phyloP scores from a whole-genome alignment of 768 basidiomycete species.

The Calocybe indica region DNA sequence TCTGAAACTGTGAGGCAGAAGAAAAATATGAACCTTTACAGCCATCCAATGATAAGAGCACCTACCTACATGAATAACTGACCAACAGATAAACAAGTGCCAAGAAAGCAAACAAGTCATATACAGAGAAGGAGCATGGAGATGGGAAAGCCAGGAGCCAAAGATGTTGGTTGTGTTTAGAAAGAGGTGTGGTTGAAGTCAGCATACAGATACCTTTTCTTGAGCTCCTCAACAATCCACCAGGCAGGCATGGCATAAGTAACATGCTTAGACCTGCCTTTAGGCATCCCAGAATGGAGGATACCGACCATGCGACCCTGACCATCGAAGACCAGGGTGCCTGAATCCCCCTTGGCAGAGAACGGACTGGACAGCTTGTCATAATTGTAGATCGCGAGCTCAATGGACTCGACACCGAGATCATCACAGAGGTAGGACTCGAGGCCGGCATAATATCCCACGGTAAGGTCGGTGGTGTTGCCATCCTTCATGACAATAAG shows the following conservation, averaged over 20 bases:
- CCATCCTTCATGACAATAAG: slow-evolving; percentile 31
- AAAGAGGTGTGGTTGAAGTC: slow-evolving; percentile 43
- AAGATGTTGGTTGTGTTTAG: slow-evolving; percentile 17
- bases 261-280: slow-evolving; percentile 31
- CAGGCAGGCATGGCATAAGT: slow-evolving; percentile 40
- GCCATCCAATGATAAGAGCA: too few species aligned
- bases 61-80: too few species aligned
- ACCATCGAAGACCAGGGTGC: slow-evolving; percentile 30
- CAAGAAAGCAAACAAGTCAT: not conserved
- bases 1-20: too few species aligned
- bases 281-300: slow-evolving; percentile 40
- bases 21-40: too few species aligned
- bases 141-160: not conserved
- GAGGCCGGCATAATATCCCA: slow-evolving; percentile 28
- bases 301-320: slow-evolving; percentile 18
- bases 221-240: slow-evolving; percentile 40
- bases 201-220: slow-evolving; percentile 43
- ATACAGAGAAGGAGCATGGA: slow-evolving; percentile 4
- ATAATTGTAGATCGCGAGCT: slow-evolving; percentile 29
- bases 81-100: too few species aligned
- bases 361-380: slow-evolving; percentile 22
- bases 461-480: slow-evolving; percentile 26
- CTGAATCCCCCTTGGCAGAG: slow-evolving; percentile 32
- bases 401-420: slow-evolving; percentile 18
- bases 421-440: slow-evolving; percentile 24